A percentile compares a stretch with the other conserved stretches of the same genome.
These are phyloP conservation scores for Rhododendron molle DNA, from an alignment of 148 eudicot species.

Conservation along the genomic window DNA sequence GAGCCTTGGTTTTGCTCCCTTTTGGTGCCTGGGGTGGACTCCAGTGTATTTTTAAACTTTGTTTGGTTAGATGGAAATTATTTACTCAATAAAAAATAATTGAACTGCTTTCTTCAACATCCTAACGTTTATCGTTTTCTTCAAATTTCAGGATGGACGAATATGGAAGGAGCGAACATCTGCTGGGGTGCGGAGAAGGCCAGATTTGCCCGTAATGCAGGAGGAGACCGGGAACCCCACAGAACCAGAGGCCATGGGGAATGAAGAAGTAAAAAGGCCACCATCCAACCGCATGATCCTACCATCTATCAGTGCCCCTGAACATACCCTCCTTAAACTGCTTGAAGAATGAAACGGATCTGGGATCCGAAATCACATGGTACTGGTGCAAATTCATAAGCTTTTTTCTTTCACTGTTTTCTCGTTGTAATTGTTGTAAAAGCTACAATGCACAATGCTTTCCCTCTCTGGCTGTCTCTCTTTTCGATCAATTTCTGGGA, in stretches of 20 bases:
- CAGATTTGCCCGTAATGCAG: slow-evolving; percentile 49
- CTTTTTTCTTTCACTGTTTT: background rate
- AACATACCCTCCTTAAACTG: slow-evolving; percentile 64
- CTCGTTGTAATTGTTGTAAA: background rate
- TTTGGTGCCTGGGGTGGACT: background rate
- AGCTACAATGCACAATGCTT: background rate
- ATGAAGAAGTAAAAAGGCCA: slow-evolving; percentile 14
- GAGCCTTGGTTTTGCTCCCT: background rate
- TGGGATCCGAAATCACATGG: slow-evolving; percentile 17
- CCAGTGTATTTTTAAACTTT: background rate
- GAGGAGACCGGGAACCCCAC: slow-evolving; percentile 38
- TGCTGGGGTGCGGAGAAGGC: slow-evolving; percentile 51
- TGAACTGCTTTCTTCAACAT: background rate
- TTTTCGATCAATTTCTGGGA: background rate
- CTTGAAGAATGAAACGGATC: slow-evolving; percentile 62
- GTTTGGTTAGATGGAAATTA: background rate
- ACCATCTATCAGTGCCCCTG: slow-evolving; percentile 90
- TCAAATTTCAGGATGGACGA: slow-evolving; percentile 62
- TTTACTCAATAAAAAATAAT: background rate
- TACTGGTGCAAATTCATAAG: background rate
- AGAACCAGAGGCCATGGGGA: slow-evolving; percentile 29
- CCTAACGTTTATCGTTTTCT: background rate
- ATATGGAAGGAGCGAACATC: slow-evolving; percentile 93
- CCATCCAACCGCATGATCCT: slow-evolving; percentile 50
- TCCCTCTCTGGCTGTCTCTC: background rate